Evolutionary conservation across 2,329 filamentous ascomycete genomes (phyloP).

Genomic region (Pseudogymnoascus sp.): DNA sequence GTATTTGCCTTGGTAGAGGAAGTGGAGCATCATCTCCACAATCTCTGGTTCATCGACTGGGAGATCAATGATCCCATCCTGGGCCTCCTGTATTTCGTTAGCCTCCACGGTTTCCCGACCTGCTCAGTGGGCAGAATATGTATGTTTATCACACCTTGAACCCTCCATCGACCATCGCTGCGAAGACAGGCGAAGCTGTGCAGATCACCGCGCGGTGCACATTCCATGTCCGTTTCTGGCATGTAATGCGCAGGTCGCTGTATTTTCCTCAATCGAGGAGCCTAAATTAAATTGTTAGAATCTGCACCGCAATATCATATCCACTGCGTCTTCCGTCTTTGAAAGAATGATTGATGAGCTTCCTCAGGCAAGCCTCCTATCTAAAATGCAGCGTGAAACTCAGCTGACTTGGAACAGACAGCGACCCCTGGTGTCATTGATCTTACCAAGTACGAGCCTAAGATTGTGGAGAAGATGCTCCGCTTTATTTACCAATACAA

Average conservation of each 20-base stretch:
- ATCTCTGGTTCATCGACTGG: neutral
- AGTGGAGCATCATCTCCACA: neutral
- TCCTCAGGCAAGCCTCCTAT: neutral
- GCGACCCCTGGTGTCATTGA: neutral
- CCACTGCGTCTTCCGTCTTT: neutral
- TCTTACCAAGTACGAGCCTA: neutral
- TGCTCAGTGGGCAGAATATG: neutral
- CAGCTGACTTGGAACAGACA: neutral
- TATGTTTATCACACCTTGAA: neutral
- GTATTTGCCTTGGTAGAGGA: neutral
- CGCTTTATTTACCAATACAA: neutral
- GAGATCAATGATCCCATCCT: neutral
- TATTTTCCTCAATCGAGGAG: neutral
- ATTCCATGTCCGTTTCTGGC: neutral
- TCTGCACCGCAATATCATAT: neutral
- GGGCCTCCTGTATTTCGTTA: neutral
- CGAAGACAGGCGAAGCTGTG: neutral
- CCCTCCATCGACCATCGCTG: neutral
- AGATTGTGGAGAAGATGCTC: neutral
- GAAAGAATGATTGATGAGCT: neutral
- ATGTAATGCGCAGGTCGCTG: neutral
- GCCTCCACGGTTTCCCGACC: neutral
- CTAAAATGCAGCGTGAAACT: neutral
- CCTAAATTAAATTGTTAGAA: neutral
- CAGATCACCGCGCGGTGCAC: neutral